Base-by-base conservation (phyloP, 345 rosid genomes). In the Jatropha curcas region DNA sequence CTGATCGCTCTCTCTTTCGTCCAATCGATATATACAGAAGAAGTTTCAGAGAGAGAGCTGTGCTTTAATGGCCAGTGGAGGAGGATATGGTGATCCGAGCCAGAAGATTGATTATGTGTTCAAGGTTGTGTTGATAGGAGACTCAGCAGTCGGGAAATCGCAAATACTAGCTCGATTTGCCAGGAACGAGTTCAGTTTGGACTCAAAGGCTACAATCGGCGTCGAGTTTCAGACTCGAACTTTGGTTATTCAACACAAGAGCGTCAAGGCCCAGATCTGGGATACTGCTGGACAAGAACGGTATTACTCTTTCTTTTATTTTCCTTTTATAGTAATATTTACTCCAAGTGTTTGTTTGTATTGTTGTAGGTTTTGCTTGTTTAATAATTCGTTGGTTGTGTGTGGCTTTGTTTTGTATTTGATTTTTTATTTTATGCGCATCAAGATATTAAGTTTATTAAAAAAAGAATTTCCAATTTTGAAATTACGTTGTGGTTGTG, bases 91-190 rank as follows among this genome's bases (percentile, higher is more conserved):
- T 33, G 84, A 81, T 67, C 75, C 76, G 57, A 76, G 72, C 70
- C 84, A 80, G 74, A 84, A 79, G 81, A 81, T 84, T 67, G 87
- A 84, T 72, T 84, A 84, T 34, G 87, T 84, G 11, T 84, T 84
- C 76, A 84, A 84, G 74, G 81, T 79, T 75, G 87, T 84, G 76
- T 65, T 81, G 67, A 84, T 84, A 6, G 87, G 87, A 24, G 84
- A 81, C 69, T 80, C 83, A 0, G 80, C 83, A 14, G 83, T 76
- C 13, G 83, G 83, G 35, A 80, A 80, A 51, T 84, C 86, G 8
- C 86, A 84, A 71, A 82, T 84, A 71, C 84, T 84, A 4, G 79
- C 84, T 27, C 80, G 86, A 58, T 84, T 81, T 50, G 75, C 84
- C 1, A 66, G 86, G 65, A 76, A 84, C 65, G 86, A 84, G 80